Evolutionary conservation across 345 rosid genomes (phyloP), one percentile per base, ranked within the genome.

Genomic region (Excoecaria cochinchinensis): DNA sequence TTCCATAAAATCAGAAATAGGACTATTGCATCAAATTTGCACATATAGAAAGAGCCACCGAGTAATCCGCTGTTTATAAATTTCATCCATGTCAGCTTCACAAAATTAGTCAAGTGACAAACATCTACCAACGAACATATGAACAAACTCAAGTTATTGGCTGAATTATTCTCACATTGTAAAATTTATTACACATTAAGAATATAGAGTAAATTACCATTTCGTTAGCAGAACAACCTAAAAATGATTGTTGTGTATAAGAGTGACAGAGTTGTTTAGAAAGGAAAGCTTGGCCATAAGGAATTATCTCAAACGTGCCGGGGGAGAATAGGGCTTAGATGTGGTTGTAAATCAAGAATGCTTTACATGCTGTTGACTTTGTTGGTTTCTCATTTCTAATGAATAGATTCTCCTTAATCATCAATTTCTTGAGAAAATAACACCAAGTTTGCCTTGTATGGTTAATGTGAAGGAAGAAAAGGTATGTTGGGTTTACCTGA

Each of bases 401-500:
- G 38, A 12, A 17, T 59, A 5, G 4, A 44, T 59, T 8, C 3
- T 22, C 15, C 14, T 48, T 46, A 12, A 47, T 44, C 55, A 66
- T 19, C 36, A 11, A 64, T 8, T 3, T 46, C 55, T 21, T 19
- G 22, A 67, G 36, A 21, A 14, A 19, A 46, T 21, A 9, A 69
- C 19, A 31, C 1, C 4, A 1, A 22, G 11, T 65, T 22, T 67
- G 1, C 8, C 10, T 13, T 44, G 25, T 15, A 67, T 67, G 8
- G 4, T 67, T 16, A 46, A 47, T 22, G 12, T 0, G n/a, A 22
- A 47, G 9, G 39, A 67, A 47, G 52, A 39, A 63, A 22, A 67
- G 1, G n/a, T 6, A 24, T 24, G 39, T 21, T 1, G 39, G 51
- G 6, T 59, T 59, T 83, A 91, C 99, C 97, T 95, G 53, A 90